Conservation (phyloP, 2,329 filamentous ascomycete genomes). For the Ophiostoma quercus region DNA sequence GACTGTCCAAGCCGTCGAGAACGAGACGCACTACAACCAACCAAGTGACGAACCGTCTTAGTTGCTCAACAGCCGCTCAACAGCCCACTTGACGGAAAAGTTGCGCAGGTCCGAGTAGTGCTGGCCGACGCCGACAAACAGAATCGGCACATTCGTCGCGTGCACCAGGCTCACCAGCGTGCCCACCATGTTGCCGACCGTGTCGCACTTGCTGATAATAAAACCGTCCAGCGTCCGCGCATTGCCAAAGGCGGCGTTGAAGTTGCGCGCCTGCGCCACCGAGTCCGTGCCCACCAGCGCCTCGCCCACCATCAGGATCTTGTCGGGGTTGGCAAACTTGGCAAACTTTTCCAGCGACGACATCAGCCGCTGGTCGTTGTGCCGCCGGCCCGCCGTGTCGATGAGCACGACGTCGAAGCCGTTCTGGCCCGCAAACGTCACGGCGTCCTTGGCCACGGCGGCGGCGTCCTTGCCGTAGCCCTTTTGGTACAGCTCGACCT, state of each 20-base stretch:
- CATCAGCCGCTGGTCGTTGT: constrained; percentile 96
- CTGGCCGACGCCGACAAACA: constrained; percentile 76
- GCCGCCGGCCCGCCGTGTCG: constrained; percentile 87
- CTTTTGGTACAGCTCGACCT: constrained; percentile 90
- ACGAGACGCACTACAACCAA: not conserved
- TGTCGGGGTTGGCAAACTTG: constrained; percentile 91
- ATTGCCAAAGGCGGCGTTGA: constrained; percentile 85
- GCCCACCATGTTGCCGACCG: constrained; percentile 97
- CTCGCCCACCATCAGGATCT: constrained; percentile 91
- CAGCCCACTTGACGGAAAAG: constrained; percentile 65
- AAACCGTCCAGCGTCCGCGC: constrained; percentile 84
- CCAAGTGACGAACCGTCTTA: not conserved
- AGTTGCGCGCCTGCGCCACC: constrained; percentile 92
- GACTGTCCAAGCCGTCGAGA: not conserved
- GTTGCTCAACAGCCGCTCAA: constrained; percentile 57
- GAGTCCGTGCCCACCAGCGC: constrained; percentile 93
- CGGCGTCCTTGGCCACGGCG: constrained; percentile 88
- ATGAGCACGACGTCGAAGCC: constrained; percentile 92
- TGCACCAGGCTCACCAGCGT: constrained; percentile 96
- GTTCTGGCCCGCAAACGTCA: constrained; percentile 68
- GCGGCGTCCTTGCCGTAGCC: constrained; percentile 98
- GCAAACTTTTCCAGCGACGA: constrained; percentile 95
- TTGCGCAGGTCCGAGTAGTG: constrained; percentile 64
- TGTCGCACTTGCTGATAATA: constrained; percentile 98
- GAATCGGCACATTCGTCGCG: constrained; percentile 89